These are phyloP conservation scores for Agaricus blazei DNA, from an alignment of 768 basidiomycete species.

Conservation along the genomic window DNA sequence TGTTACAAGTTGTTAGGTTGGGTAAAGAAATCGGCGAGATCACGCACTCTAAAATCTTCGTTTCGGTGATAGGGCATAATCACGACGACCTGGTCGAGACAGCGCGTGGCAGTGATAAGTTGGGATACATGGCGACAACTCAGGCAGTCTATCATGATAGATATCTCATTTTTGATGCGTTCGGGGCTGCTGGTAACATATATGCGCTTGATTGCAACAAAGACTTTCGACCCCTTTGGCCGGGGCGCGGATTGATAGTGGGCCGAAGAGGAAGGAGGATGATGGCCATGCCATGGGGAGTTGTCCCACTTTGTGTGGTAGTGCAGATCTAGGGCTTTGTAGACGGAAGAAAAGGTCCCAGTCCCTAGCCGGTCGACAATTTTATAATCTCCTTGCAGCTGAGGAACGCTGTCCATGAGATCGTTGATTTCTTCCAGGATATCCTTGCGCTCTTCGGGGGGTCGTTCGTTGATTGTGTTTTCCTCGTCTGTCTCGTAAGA, in stretches of 20 bases:
- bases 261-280: slow-evolving; percentile 58
- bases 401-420: slow-evolving; percentile 60
- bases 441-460: slow-evolving; percentile 64
- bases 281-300: slow-evolving; percentile 62
- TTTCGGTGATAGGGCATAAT: slow-evolving; percentile 92
- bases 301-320: slow-evolving; percentile 72
- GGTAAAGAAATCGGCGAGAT: background rate
- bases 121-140: slow-evolving; percentile 87
- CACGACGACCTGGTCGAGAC: slow-evolving; percentile 88
- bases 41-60: slow-evolving; percentile 89
- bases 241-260: slow-evolving; percentile 51
- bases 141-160: slow-evolving; percentile 82
- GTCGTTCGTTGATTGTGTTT: slow-evolving; percentile 49
- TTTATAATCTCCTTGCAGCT: slow-evolving; percentile 62
- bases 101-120: slow-evolving; percentile 89
- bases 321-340: slow-evolving; percentile 87
- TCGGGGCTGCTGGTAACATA: slow-evolving; percentile 95
- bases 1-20: slow-evolving; percentile 19
- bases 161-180: slow-evolving; percentile 88
- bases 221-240: slow-evolving; percentile 47
- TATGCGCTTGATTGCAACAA: slow-evolving; percentile 94
- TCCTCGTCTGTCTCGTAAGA: slow-evolving; percentile 52
- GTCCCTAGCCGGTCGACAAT: slow-evolving; percentile 91
- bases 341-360: slow-evolving; percentile 98
- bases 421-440: slow-evolving; percentile 75